Evolutionary conservation across 257 asterid species (phyloP), one percentile per base, ranked within the genome.

Genomic region (Primulina eburnea): DNA sequence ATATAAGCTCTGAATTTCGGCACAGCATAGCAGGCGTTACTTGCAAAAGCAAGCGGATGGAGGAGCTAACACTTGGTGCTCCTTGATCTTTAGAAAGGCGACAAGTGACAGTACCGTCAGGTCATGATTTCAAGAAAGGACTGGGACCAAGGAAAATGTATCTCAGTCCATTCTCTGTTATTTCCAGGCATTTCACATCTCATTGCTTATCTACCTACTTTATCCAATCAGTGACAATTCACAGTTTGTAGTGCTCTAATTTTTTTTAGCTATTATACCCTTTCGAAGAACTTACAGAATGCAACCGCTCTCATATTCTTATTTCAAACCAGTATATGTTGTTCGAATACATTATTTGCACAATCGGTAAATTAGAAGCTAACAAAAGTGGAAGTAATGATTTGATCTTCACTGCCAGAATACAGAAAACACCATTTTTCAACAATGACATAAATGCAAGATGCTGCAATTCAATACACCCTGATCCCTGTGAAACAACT

Each of bases 381-480:
- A 26, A 55, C 9, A 57, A 52, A 61, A 60, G 58, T 5, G 47
- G 30, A 28, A 28, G 30, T 28, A 28, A 30, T 60, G 24, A 14
- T 37, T 60, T 20, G 40, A 65, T 66, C 40, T 29, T 34, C 8
- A 30, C 56, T 64, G 50, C 35, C 59, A 59, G 55, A 43, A 4
- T 4, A 35, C 40, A 28, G 37, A 65, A 32, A 43, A 4, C 58
- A 52, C 47, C 38, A 33, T 26, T 68, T 55, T 18, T 52, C 14
- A 65, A 73, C 38, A 29, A 40, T 40, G 29, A 58, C 59, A 58
- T 38, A 78, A 73, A 11, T 53, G 43, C 32, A 62, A 30, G 59
- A 79, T 62, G 74, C 65, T 43, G 62, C 18, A 52, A 34, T 60
- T 32, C 40, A 55, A 73, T 58, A 74, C 74, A 33, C 69, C 61